These are phyloP conservation scores for Tuber umbilicatum DNA, from an alignment of 495 filamentous ascomycete genomes.

Conservation along the genomic window DNA sequence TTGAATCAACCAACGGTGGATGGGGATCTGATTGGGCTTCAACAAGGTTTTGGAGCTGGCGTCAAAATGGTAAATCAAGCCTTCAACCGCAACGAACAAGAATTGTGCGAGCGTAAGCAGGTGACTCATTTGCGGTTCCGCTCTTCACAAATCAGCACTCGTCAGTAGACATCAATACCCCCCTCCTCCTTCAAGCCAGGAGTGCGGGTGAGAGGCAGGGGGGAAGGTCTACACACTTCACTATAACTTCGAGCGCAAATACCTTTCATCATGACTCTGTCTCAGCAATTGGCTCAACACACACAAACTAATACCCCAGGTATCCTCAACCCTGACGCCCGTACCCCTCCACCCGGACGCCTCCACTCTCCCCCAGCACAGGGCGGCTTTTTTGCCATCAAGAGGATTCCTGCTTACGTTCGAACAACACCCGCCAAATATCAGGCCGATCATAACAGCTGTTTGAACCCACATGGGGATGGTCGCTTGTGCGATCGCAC, in stretches of 20 bases:
- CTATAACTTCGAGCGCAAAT: conserved; percentile 89
- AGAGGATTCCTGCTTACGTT: conserved; percentile 58
- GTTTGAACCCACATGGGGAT: conserved; percentile 63
- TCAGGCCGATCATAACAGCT: conserved; percentile 69
- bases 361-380: not conserved
- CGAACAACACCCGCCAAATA: conserved; percentile 95
- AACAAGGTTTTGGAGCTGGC: conserved; percentile 59
- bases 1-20: conserved; percentile 77
- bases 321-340: not conserved
- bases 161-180: conserved; percentile 27
- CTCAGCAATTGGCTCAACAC: conserved; percentile 6
- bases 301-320: conserved; percentile 2
- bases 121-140: conserved; percentile 62
- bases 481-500: conserved; percentile 48
- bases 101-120: conserved; percentile 95
- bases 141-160: conserved; percentile 39
- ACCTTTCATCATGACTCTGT: conserved; percentile 51
- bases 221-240: conserved; percentile 60
- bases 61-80: conserved; percentile 65
- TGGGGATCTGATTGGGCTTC: conserved; percentile 69
- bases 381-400: not conserved
- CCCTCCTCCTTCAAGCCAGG: conserved; percentile 12
- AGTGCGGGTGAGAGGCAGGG: not conserved
- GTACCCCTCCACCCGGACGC: not conserved
- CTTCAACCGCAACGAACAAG: conserved; percentile 69